A percentile compares a stretch with the other conserved stretches of the same genome.
Conservation (phyloP, 2,329 filamentous ascomycete species). For the Magnaporthiopsis rhizophila region DNA sequence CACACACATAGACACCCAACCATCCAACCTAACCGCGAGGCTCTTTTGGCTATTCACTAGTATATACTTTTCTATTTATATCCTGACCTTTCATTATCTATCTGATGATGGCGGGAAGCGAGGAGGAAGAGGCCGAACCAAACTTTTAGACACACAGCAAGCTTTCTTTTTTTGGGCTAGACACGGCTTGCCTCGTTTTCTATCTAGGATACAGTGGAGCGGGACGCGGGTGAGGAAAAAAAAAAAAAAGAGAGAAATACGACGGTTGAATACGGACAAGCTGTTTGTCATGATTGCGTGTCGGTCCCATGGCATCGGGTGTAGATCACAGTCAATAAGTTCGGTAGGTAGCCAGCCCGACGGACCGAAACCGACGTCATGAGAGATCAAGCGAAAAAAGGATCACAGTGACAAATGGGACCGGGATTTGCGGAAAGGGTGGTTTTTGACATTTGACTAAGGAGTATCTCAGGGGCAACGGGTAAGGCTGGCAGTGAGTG, state of each 20-base stretch:
- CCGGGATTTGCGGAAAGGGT: too few relatives aligned
- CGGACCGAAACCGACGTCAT: too few relatives aligned
- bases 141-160: background rate
- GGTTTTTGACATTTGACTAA: too few relatives aligned
- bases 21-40: too few relatives aligned
- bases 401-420: too few relatives aligned
- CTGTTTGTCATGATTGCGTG: background rate
- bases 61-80: background rate
- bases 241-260: background rate
- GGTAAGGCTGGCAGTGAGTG: too few relatives aligned
- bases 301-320: too few relatives aligned
- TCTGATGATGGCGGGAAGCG: too few relatives aligned
- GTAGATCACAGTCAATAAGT: background rate
- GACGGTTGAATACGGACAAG: background rate
- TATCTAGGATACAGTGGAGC: background rate
- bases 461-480: too few relatives aligned
- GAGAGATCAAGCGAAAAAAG: too few relatives aligned
- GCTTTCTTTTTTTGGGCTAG: background rate
- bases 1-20: too few relatives aligned
- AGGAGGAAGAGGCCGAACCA: background rate
- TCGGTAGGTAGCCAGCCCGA: too few relatives aligned
- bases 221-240: background rate
- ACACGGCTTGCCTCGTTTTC: background rate
- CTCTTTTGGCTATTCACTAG: background rate
- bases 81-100: background rate